Percentiles rank a stretch among this genome's conserved stretches.
Conservation (phyloP, 2,329 filamentous ascomycete genomes). For the Epichloe typhina region DNA sequence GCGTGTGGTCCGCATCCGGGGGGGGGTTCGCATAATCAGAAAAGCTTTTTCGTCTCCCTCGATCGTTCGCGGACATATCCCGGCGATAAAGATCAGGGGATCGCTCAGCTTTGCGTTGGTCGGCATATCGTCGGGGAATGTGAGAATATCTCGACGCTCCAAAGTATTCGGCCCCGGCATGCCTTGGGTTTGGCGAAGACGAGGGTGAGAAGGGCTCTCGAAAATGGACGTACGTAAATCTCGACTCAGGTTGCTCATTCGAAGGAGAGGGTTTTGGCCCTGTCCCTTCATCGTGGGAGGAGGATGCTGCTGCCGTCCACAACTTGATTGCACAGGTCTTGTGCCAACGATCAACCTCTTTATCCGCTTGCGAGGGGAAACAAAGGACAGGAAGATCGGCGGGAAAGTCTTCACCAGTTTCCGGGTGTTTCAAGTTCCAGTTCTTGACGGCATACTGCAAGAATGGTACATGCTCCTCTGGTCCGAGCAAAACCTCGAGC, state of each 20-base stretch:
- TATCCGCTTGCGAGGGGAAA: conserved; percentile 61
- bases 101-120: conserved; percentile 18
- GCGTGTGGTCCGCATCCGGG: conserved; percentile 15
- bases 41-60: conserved; percentile 34
- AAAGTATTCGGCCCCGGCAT: conserved; percentile 20
- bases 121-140: conserved; percentile 23
- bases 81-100: conserved; percentile 23
- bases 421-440: conserved; percentile 64
- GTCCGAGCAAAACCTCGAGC: conserved; percentile 75
- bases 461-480: conserved; percentile 76
- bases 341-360: conserved; percentile 79
- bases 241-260: conserved; percentile 21
- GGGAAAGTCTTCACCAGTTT: conserved; percentile 57
- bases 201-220: conserved; percentile 16
- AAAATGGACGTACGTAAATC: conserved; percentile 24
- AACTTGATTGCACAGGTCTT: conserved; percentile 60
- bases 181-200: conserved; percentile 14
- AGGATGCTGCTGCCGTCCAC: conserved; percentile 40
- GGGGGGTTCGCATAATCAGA: conserved; percentile 32
- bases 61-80: conserved; percentile 26
- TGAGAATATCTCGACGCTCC: conserved; percentile 27
- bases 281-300: conserved; percentile 6
- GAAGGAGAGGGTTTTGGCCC: conserved; percentile 11
- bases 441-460: conserved; percentile 67
- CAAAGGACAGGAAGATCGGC: conserved; percentile 43